Base-by-base conservation (phyloP, 2,329 filamentous ascomycete species). In the Peltaster fructicola region DNA sequence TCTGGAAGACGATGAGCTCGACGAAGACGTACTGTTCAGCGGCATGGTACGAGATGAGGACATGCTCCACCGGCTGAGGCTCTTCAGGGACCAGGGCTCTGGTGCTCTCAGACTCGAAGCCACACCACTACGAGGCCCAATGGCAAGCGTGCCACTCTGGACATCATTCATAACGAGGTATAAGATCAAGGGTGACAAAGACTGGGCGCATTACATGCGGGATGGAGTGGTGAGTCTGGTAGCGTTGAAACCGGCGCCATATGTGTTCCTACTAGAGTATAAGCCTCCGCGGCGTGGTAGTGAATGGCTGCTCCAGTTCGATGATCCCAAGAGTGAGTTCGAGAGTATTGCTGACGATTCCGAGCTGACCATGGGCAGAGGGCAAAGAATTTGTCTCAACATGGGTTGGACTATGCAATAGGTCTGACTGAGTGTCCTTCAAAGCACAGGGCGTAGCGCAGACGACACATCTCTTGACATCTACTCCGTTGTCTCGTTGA, bases 121-220 rank as follows among this genome's bases (percentile, higher is more conserved):
- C n/a, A 61, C 62, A 1, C 49, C 67, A 16, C 52, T 57, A 14
- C 50, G 57, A 14, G 65, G 67, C 1, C 53, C 56, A 2, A 54
- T 61, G 45, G 57, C 59, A 34, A 51, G 55, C 11, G 60, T 63
- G 3, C 67, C 68, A 0, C 61, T 72, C 27, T 73, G 68, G 68
- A 73, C 65, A 3, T 61, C 62, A 0, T 68, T 67, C 31, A 52
- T 67, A 11, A 61, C 59, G 1, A 45, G 56, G 13, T 54, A 59
- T 27, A 45, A 65, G 16, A 45, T 47, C 14, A 8, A 11, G 20
- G 8, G 25, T 48, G 53, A 25, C 52, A 45, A 35, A 4, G 48
- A 47, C 16, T 69, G 65, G 63, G 52, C 63, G 30, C 53, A 52
- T 19, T 47, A 44, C 7, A 36, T 54, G 1, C 51, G 50, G 2